These are phyloP conservation scores for Picea glauca DNA, from an alignment of 75 land plant species.

Conservation along the genomic window DNA sequence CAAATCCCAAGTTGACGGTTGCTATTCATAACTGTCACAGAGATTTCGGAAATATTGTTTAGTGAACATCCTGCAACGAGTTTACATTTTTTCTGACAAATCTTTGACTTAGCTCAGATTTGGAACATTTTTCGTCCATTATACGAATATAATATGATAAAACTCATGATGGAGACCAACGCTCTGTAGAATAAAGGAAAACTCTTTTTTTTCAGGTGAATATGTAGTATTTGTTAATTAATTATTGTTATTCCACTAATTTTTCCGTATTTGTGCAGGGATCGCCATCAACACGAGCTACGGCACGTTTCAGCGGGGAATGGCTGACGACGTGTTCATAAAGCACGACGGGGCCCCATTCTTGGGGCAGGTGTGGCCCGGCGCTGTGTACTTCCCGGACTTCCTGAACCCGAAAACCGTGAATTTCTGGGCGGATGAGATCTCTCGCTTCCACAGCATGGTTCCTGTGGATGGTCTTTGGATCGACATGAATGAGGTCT, in stretches of 20 bases:
- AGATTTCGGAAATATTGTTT: too few relatives aligned
- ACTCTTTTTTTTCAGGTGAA: too few relatives aligned
- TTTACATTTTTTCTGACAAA: too few relatives aligned
- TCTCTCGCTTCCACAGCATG: conserved; percentile 42
- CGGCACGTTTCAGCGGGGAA: conserved; percentile 43
- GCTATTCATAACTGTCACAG: too few relatives aligned
- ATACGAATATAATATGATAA: too few relatives aligned
- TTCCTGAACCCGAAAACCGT: conserved; percentile 61
- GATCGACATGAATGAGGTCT: conserved; percentile 94
- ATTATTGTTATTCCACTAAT: neutral
- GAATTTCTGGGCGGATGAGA: conserved; percentile 67
- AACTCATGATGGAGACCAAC: too few relatives aligned
- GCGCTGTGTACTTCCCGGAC: conserved; percentile 54
- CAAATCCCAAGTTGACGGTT: too few relatives aligned
- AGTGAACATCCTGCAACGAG: too few relatives aligned
- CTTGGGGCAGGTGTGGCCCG: conserved; percentile 59
- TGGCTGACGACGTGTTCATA: conserved; percentile 62
- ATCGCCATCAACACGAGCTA: conserved; percentile 51
- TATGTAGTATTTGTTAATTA: too few relatives aligned
- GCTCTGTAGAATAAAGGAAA: too few relatives aligned
- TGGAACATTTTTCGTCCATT: too few relatives aligned
- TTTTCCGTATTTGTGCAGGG: conserved; percentile 26
- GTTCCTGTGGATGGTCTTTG: conserved; percentile 83
- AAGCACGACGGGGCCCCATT: conserved; percentile 64
- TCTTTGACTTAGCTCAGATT: too few relatives aligned